phyloP scores from a whole-genome alignment of 208 protist species.

The Naegleria gruberi region DNA sequence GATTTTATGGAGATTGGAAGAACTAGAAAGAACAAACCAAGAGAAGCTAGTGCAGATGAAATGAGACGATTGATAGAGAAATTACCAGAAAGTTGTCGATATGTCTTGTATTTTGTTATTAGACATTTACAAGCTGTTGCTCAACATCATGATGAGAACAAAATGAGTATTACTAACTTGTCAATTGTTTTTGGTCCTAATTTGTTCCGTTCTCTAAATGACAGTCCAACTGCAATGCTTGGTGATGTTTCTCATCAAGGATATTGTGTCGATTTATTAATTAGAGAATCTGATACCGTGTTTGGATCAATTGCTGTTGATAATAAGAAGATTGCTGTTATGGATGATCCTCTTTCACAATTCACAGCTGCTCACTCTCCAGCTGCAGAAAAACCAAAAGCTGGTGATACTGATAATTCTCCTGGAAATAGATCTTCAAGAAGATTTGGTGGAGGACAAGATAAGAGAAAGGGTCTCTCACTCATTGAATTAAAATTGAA shows the following conservation, averaged over 20 bases:
- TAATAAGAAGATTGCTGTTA: background rate
- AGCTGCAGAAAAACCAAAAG: background rate
- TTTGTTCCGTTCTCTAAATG: background rate
- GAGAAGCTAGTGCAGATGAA: too few species aligned
- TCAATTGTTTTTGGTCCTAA: constrained; percentile 12
- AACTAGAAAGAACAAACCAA: background rate
- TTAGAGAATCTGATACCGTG: background rate
- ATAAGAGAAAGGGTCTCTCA: background rate
- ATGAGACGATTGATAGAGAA: background rate
- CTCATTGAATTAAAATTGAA: background rate
- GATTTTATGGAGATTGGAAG: background rate
- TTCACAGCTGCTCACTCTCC: background rate
- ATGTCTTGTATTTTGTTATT: background rate
- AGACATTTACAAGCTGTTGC: background rate
- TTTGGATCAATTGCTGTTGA: background rate
- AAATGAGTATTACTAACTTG: constrained; percentile 1
- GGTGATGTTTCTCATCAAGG: background rate
- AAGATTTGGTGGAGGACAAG: background rate
- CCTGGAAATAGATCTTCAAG: background rate
- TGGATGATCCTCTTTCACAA: background rate
- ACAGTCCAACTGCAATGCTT: background rate
- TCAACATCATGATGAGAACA: background rate
- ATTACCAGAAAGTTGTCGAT: background rate
- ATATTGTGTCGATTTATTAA: background rate
- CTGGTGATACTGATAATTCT: background rate